Evolutionary conservation across 176 grass and related monocot genomes (phyloP), one percentile per base, ranked within the genome.

Genomic region (Triticum timopheevii): DNA sequence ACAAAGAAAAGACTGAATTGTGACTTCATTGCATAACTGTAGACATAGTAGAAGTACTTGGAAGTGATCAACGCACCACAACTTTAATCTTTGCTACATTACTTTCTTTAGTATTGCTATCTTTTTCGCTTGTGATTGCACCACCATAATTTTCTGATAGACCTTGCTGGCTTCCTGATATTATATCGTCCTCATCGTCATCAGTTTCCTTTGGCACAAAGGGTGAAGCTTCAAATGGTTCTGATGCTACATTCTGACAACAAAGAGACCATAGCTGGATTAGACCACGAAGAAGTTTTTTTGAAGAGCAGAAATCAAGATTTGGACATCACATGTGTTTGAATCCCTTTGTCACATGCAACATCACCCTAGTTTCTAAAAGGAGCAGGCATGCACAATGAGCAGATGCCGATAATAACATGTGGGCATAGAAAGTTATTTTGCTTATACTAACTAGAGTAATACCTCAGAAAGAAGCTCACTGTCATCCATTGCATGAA

Each of bases 41-140:
- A 73, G 42, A 76, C 42, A 76, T 49, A 5, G 23, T 44, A 59
- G 44, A 28, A 80, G 44, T 12, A 85, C 52, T 74, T 68, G 31
- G 12, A 65, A 64, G 28, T 77, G 45, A 61, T 71, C 69, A 82
- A 82, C 94, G 62, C 93, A 99, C 97, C 92, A 99, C 94, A 54
- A 93, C 97, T 99, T 99, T 99, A 81, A 99, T 99, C 85, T 99
- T 99, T 36, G 94, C 97, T 72, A 99, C 94, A 91, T 94, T 96
- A 82, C 86, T 99, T 89, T 95, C 94, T 82, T 88, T 89, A 13
- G 82, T 22, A 15, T 35, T 89, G 65, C 33, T 87, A 10, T 99
- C 94, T 63, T 93, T 99, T 74, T 96, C 97, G 85, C 44, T 90
- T 22, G 86, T 89, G 70, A 75, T 69, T 65, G 75, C 49, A 77